Evolutionary conservation across 192 early-diverging fungal species (phyloP), one percentile per base, ranked within the genome.

Genomic region (Fimicolochytrium jonesii): DNA sequence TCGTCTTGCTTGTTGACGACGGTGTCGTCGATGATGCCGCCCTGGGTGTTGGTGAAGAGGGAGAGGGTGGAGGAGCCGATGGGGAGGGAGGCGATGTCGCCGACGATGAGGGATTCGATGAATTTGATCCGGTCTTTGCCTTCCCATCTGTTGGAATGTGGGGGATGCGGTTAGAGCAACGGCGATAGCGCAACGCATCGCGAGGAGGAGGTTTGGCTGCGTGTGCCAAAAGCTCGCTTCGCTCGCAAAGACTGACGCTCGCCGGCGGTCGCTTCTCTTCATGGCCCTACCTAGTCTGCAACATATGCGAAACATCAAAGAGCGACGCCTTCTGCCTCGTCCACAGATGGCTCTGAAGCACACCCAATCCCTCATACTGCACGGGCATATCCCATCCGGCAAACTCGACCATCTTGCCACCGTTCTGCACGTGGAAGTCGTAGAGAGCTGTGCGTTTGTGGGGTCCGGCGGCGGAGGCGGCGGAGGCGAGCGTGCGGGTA

Each of bases 251-350:
- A n/a, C n/a, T n/a, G n/a, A n/a, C n/a, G n/a, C n/a, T n/a, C n/a
- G n/a, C n/a, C n/a, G n/a, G n/a, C n/a, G n/a, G n/a, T n/a, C n/a
- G n/a, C n/a, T n/a, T n/a, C n/a, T n/a, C n/a, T n/a, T n/a, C n/a
- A n/a, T n/a, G n/a, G n/a, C n/a, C n/a, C n/a, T 76, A 91, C 82
- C 87, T 80, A 29, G 92, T 92, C 74, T 97, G 94, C 57, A 97
- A 80, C 96, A 98, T 98, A 73, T 98, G 96, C 25, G 92, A 93
- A 33, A 98, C 96, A 75, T 98, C 96, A 73, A 98, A 98, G 43
- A 98, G 77, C 4, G 92, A 94, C 1, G 93, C 90, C 45, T 93
- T 86, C 66, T 86, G 72, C 62, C 96, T 82, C 22, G 93, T 95
- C 80, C 80, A 83, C 28, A 85, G 71, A 71, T 97, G 96, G n/a